A percentile compares a stretch with the other conserved stretches of the same genome.
Conservation (phyloP, 139 green algal genomes). For the Chlamydomonas applanata region DNA sequence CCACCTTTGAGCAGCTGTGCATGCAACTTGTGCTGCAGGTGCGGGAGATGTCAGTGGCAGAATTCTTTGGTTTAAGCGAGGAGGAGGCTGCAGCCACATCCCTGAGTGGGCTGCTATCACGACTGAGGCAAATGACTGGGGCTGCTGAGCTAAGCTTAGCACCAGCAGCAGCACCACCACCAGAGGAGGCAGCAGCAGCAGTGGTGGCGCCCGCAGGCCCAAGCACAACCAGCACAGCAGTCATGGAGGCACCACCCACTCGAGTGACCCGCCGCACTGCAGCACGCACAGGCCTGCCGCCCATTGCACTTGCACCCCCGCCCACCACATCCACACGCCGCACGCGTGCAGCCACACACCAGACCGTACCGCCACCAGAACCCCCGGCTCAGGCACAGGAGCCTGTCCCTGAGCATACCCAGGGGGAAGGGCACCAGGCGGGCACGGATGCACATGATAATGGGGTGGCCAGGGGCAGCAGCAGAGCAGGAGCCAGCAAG, state of each 20-base stretch:
- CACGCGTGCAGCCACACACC: neutral
- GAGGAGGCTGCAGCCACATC: neutral
- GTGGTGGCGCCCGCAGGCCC: neutral
- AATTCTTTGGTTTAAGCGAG: neutral
- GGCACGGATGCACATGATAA: neutral
- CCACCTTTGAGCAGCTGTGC: neutral
- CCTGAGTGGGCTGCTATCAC: neutral
- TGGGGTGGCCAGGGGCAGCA: neutral
- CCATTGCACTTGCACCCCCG: neutral
- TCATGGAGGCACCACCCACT: neutral
- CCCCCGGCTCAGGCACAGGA: too few species aligned
- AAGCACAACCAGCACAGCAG: neutral
- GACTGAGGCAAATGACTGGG: neutral
- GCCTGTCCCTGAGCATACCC: too few species aligned
- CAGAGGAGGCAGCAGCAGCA: too few species aligned
- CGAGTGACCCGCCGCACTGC: neutral
- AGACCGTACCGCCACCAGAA: too few species aligned
- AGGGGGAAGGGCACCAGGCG: too few species aligned
- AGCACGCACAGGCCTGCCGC: neutral
- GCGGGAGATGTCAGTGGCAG: conserved; percentile 1
- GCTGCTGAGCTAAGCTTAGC: too few species aligned
- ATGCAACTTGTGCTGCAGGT: neutral
- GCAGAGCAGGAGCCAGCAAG: neutral
- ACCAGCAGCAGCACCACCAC: too few species aligned
- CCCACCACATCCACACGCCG: neutral